Conservation (phyloP, 352 stramenopile genomes). For the Peronosclerospora sorghi region DNA sequence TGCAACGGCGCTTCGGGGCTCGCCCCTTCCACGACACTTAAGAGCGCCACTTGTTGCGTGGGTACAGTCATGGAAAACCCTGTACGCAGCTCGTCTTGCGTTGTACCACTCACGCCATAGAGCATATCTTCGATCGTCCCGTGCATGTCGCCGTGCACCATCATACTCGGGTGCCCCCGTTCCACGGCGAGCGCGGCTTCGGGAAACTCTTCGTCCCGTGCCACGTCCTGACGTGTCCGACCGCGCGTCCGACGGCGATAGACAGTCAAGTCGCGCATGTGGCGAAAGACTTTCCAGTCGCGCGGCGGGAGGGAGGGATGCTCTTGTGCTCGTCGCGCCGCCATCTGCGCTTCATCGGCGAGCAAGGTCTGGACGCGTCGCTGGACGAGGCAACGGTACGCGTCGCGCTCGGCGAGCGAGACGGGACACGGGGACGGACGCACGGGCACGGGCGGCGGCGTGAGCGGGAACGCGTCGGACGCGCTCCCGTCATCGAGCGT, state of each 20-base stretch:
- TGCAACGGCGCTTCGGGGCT: conserved; percentile 25
- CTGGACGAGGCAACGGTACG: conserved; percentile 18
- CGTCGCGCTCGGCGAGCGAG: conserved; percentile 17
- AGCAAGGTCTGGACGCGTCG: conserved; percentile 19
- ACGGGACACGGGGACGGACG: conserved; percentile 14
- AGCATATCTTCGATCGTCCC: conserved; percentile 32
- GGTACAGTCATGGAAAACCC: conserved; percentile 15
- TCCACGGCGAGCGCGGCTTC: conserved; percentile 12
- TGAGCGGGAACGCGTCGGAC: conserved; percentile 19
- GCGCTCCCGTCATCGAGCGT: not conserved
- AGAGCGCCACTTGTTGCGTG: conserved; percentile 17
- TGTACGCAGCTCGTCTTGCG: conserved; percentile 25
- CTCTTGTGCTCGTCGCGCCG: conserved; percentile 10
- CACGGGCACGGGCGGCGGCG: conserved; percentile 17
- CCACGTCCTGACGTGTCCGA: conserved; percentile 13
- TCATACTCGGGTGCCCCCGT: conserved; percentile 23
- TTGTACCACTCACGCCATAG: conserved; percentile 24
- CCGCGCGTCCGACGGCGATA: conserved; percentile 20
- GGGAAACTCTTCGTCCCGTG: conserved; percentile 14
- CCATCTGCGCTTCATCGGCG: conserved; percentile 22
- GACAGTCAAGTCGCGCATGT: conserved; percentile 27
- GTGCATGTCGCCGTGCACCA: conserved; percentile 21
- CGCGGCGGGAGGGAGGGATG: conserved; percentile 18
- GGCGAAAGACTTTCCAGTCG: conserved; percentile 36
- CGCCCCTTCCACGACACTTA: conserved; percentile 22